phyloP scores from a whole-genome alignment of 352 stramenopile genomes.

The Globisporangium recalcitrans region DNA sequence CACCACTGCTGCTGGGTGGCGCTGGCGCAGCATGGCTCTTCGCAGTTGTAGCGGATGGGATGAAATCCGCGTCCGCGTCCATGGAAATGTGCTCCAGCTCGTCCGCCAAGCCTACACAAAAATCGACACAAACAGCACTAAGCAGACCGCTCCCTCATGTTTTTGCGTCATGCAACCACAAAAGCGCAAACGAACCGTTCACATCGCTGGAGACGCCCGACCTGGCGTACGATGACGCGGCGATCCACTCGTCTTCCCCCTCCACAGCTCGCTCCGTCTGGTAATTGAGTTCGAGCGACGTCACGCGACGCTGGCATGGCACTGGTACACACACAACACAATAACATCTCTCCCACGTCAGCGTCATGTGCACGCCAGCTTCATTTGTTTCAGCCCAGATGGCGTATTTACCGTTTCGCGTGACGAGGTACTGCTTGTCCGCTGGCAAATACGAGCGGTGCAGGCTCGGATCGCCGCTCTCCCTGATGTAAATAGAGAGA shows the following conservation, averaged over 20 bases:
- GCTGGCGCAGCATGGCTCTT: background rate
- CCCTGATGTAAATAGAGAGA: constrained; percentile 24
- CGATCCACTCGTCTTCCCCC: constrained; percentile 89
- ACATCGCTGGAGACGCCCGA: constrained; percentile 27
- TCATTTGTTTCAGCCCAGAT: too few relatives aligned
- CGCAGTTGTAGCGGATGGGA: background rate
- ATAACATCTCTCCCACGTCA: background rate
- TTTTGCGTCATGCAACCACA: background rate
- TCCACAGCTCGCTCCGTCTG: constrained; percentile 65
- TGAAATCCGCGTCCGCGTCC: constrained; percentile 18
- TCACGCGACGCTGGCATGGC: constrained; percentile 81
- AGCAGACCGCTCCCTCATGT: too few relatives aligned
- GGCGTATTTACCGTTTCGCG: constrained; percentile 72
- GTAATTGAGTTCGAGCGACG: constrained; percentile 69
- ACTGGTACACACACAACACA: constrained; percentile 34
- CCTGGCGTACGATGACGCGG: constrained; percentile 69
- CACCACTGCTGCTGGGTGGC: constrained; percentile 6
- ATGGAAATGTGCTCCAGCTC: constrained; percentile 64
- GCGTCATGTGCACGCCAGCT: background rate
- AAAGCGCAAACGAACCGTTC: constrained; percentile 26
- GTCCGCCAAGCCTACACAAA: constrained; percentile 30
- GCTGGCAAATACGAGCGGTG: constrained; percentile 64
- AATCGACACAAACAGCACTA: too few relatives aligned
- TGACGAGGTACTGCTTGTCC: constrained; percentile 89
- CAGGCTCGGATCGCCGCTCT: constrained; percentile 57